These are phyloP conservation scores for Corynespora cassiicola DNA, from an alignment of 2,329 filamentous ascomycete genomes.

Conservation along the genomic window DNA sequence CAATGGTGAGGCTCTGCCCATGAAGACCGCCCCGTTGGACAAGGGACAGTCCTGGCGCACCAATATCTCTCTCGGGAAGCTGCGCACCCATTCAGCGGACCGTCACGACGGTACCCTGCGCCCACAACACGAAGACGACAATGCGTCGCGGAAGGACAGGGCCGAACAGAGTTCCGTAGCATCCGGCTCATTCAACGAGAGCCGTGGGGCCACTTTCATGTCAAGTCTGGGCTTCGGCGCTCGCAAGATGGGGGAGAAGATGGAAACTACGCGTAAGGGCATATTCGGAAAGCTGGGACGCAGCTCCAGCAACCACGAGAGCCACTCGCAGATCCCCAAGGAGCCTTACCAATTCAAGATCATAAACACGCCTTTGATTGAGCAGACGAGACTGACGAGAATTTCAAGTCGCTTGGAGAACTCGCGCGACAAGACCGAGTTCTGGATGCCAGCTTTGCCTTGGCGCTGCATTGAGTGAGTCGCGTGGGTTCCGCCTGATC, in stretches of 20 bases:
- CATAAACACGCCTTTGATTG: slow-evolving; percentile 83
- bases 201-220: slow-evolving; percentile 69
- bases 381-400: slow-evolving; percentile 88
- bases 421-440: slow-evolving; percentile 94
- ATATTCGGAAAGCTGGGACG: slow-evolving; percentile 80
- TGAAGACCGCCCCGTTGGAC: slow-evolving; percentile 69
- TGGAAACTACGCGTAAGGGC: slow-evolving; percentile 77
- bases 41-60: slow-evolving; percentile 73
- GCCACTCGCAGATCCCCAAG: slow-evolving; percentile 67
- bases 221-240: slow-evolving; percentile 76
- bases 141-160: slow-evolving; percentile 30
- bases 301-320: slow-evolving; percentile 74
- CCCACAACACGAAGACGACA: slow-evolving; percentile 36
- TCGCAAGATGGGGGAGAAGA: slow-evolving; percentile 73
- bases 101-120: slow-evolving; percentile 56
- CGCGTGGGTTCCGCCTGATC: too few species aligned
- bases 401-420: slow-evolving; percentile 89
- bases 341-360: slow-evolving; percentile 85
- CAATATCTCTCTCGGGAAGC: slow-evolving; percentile 65
- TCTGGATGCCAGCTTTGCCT: slow-evolving; percentile 97
- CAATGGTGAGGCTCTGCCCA: slow-evolving; percentile 50
- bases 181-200: slow-evolving; percentile 64
- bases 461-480: slow-evolving; percentile 90
- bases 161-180: slow-evolving; percentile 44
- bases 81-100: slow-evolving; percentile 77